A percentile compares a stretch with the other conserved stretches of the same genome.
Evolutionary conservation across 2,329 filamentous ascomycete species (phyloP).

Genomic region (Clonostachys solani): DNA sequence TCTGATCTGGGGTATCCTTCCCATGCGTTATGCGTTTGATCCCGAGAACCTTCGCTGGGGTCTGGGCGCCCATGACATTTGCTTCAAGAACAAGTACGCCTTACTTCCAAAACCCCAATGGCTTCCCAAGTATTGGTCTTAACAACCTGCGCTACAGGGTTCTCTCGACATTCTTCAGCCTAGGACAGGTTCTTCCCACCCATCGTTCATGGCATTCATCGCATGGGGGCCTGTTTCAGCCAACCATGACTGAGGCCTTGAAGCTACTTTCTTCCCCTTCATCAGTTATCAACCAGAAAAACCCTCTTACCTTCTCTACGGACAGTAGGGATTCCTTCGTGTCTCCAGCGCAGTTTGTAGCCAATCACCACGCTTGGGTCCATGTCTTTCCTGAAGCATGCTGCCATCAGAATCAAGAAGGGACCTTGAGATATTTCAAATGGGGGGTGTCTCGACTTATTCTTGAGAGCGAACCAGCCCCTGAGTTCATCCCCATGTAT

Average conservation of each 20-base stretch:
- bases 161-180: constrained; percentile 74
- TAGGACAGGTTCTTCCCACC: constrained; percentile 87
- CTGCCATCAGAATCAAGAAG: constrained; percentile 79
- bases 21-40: constrained; percentile 66
- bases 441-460: constrained; percentile 93
- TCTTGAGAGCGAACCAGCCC: constrained; percentile 81
- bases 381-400: constrained; percentile 96
- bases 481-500: constrained; percentile 90
- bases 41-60: constrained; percentile 80
- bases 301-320: constrained; percentile 56
- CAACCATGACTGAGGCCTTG: constrained; percentile 81
- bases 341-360: constrained; percentile 67
- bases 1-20: constrained; percentile 86
- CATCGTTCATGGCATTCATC: constrained; percentile 76
- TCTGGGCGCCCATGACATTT: constrained; percentile 91
- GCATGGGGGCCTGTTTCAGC: constrained; percentile 83
- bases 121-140: background rate
- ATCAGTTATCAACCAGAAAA: constrained; percentile 43
- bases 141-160: constrained; percentile 38
- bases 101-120: background rate
- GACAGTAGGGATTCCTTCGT: constrained; percentile 61
- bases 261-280: constrained; percentile 64
- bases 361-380: constrained; percentile 75
- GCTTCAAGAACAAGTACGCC: constrained; percentile 77
- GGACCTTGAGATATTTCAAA: constrained; percentile 92